A percentile compares a stretch with the other conserved stretches of the same genome.
These are phyloP conservation scores for Acidomyces sp. DNA, from an alignment of 495 filamentous ascomycete genomes.

Conservation along the genomic window DNA sequence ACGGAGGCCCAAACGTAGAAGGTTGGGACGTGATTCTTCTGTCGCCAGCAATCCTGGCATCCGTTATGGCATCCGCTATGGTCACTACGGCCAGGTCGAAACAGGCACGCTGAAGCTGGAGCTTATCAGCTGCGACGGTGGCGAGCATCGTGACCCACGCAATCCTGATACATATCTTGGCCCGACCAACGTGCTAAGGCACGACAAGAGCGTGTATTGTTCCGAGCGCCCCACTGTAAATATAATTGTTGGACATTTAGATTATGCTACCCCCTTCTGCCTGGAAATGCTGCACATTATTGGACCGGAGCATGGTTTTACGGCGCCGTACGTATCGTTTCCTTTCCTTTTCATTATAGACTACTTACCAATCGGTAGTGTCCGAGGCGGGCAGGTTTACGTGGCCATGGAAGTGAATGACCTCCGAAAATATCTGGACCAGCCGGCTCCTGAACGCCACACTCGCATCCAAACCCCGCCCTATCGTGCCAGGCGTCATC, in stretches of 20 bases:
- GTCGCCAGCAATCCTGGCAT: neutral
- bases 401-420: constrained; percentile 72
- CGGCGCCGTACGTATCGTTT: constrained; percentile 58
- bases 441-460: constrained; percentile 3
- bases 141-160: constrained; percentile 38
- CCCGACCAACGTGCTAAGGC: constrained; percentile 68
- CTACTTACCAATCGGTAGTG: constrained; percentile 33
- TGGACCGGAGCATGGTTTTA: constrained; percentile 66
- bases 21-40: constrained; percentile 49
- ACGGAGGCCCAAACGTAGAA: constrained; percentile 56
- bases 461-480: neutral
- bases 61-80: constrained; percentile 64
- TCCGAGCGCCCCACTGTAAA: constrained; percentile 75
- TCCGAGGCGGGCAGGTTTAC: constrained; percentile 90
- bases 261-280: constrained; percentile 61
- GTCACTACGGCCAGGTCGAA: constrained; percentile 70
- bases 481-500: constrained; percentile 35
- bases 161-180: constrained; percentile 37
- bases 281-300: constrained; percentile 79
- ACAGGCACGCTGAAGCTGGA: constrained; percentile 71
- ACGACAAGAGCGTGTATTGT: constrained; percentile 77
- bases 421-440: constrained; percentile 52
- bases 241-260: constrained; percentile 66
- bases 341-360: neutral
- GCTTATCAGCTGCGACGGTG: constrained; percentile 79